A percentile compares a stretch with the other conserved stretches of the same genome.
Conservation (phyloP, 75 land plant genomes). For the Azolla pinnata region DNA sequence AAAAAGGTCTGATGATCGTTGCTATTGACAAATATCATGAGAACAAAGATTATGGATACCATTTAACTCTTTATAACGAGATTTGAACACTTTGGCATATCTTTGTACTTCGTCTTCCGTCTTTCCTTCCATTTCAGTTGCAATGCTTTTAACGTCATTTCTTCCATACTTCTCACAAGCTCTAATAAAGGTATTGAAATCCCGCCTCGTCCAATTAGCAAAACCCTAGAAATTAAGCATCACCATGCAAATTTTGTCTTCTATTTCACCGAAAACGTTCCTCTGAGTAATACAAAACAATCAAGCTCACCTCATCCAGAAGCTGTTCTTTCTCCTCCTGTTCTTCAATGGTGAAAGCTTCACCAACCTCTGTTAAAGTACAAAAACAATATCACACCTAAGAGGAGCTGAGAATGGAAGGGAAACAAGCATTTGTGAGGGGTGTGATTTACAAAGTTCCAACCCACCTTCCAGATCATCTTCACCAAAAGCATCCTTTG, state of each 20-base stretch:
- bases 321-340: constrained; percentile 87
- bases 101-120: constrained; percentile 86
- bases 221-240: too few species aligned
- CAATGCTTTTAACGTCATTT: constrained; percentile 77
- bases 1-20: too few species aligned
- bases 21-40: too few species aligned
- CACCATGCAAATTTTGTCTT: too few species aligned
- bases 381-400: neutral
- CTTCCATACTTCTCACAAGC: constrained; percentile 99
- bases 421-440: too few species aligned
- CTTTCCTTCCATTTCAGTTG: constrained; percentile 95
- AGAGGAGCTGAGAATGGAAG: too few species aligned
- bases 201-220: constrained; percentile 85
- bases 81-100: constrained; percentile 85
- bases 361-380: constrained; percentile 47
- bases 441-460: too few species aligned
- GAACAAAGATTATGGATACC: too few species aligned
- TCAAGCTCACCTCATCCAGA: constrained; percentile 68
- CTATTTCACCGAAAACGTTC: too few species aligned
- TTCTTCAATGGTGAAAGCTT: constrained; percentile 82
- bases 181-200: constrained; percentile 86
- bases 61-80: constrained; percentile 82
- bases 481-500: constrained; percentile 56
- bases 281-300: too few species aligned
- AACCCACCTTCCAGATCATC: constrained; percentile 69